A percentile compares a stretch with the other conserved stretches of the same genome.
Evolutionary conservation across 306 rosid genomes (phyloP).

Genomic region (Lablab purpureus): DNA sequence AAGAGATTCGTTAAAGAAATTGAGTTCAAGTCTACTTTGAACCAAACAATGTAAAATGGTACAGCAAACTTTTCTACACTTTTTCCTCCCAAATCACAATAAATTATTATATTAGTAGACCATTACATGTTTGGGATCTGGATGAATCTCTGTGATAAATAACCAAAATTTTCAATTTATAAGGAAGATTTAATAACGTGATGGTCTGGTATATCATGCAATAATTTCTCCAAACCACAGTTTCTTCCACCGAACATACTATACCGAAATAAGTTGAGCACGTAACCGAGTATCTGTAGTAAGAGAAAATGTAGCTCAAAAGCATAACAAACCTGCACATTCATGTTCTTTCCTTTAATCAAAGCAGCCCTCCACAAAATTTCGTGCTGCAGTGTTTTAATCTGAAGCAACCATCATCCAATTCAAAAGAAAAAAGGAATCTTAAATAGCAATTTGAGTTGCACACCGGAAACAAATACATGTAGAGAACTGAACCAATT

Average conservation of each 20-base stretch:
- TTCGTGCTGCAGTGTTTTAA: conserved; percentile 77
- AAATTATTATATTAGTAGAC: not conserved
- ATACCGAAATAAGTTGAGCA: not conserved
- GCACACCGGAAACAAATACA: not conserved
- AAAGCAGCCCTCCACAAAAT: conserved; percentile 75
- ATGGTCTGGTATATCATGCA: not conserved
- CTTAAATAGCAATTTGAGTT: not conserved
- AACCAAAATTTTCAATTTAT: not conserved
- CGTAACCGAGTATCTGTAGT: not conserved
- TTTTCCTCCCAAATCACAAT: not conserved
- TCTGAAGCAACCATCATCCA: conserved; percentile 53
- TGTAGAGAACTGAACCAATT: conserved; percentile 21
- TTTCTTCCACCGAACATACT: not conserved
- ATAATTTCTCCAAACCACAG: not conserved
- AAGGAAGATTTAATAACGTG: not conserved
- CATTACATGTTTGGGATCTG: not conserved
- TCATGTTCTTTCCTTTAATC: conserved; percentile 56
- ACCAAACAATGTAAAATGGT: too few relatives aligned
- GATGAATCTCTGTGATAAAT: not conserved
- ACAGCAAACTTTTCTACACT: not conserved
- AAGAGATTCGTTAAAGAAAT: too few relatives aligned
- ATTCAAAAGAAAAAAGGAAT: not conserved
- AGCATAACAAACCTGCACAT: conserved; percentile 53
- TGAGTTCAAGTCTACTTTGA: too few relatives aligned
- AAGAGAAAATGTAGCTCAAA: not conserved